phyloP scores from a whole-genome alignment of 495 filamentous ascomycete genomes.

The Coniosporium apollinis region DNA sequence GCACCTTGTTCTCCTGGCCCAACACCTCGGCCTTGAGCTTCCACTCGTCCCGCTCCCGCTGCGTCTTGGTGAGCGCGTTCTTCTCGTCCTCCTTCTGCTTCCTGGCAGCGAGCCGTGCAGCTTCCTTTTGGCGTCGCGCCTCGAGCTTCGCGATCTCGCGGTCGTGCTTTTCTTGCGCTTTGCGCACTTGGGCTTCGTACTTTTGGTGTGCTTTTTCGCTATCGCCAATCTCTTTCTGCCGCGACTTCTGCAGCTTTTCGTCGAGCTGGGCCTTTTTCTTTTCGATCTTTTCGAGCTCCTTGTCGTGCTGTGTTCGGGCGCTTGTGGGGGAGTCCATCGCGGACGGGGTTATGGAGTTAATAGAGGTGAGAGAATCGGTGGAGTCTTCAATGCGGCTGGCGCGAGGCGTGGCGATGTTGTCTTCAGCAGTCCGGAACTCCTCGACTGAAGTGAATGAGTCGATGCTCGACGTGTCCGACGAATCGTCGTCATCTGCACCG shows the following conservation, averaged over 20 bases:
- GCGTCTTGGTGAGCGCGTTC: constrained; percentile 10
- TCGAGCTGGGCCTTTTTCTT: constrained; percentile 52
- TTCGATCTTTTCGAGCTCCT: constrained; percentile 59
- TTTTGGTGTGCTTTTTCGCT: constrained; percentile 31
- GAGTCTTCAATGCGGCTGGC: no score
- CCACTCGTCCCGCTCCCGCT: constrained; percentile 23
- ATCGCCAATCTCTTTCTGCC: constrained; percentile 27
- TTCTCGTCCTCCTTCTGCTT: constrained; percentile 21
- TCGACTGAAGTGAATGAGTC: constrained; percentile 23
- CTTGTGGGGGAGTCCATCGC: no score
- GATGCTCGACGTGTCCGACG: constrained; percentile 7
- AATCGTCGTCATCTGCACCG: constrained; percentile 1
- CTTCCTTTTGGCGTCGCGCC: constrained; percentile 45
- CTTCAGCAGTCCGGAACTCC: constrained; percentile 14
- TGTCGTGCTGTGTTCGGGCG: constrained; percentile 38
- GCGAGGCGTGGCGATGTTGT: no score
- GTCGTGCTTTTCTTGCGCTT: constrained; percentile 43
- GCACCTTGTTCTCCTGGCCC: constrained; percentile 19
- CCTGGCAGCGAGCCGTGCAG: constrained; percentile 46
- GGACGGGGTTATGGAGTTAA: constrained; percentile 16
- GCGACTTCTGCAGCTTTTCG: constrained; percentile 42
- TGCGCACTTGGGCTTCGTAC: constrained; percentile 19
- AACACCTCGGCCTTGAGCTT: constrained; percentile 15
- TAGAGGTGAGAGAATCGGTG: constrained; percentile 17
- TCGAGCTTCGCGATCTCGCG: constrained; percentile 42